Evolutionary conservation across 306 rosid species (phyloP).

Genomic region (Coriaria nepalensis): DNA sequence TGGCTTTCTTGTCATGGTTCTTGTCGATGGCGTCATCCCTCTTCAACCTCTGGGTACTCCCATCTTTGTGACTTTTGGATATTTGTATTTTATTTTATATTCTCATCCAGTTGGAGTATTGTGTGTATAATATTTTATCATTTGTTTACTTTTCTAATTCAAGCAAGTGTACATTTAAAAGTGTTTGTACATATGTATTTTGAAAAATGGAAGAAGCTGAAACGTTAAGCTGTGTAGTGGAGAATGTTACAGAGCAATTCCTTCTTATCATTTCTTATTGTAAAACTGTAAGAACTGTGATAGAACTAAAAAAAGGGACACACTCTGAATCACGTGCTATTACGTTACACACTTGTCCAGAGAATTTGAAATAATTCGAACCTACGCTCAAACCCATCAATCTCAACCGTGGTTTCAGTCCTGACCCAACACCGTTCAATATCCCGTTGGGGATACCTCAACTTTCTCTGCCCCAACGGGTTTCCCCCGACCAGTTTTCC

Average conservation of each 20-base stretch:
- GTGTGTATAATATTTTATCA: neutral
- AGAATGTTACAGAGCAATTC: no score
- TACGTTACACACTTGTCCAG: no score
- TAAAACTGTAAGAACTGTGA: no score
- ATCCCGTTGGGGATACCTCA: conserved; percentile 59
- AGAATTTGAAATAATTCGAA: no score
- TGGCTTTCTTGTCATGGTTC: conserved; percentile 74
- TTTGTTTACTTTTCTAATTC: no score
- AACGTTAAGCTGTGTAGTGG: no score
- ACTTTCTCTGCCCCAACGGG: conserved; percentile 38
- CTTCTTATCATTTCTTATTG: no score
- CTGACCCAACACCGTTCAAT: conserved; percentile 64
- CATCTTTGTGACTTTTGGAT: conserved; percentile 35
- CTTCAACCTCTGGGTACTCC: conserved; percentile 66
- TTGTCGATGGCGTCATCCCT: conserved; percentile 51
- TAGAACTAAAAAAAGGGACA: no score
- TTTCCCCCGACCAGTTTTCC: conserved; percentile 41
- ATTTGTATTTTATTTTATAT: neutral
- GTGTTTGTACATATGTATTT: neutral
- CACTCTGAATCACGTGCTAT: no score
- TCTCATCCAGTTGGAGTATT: neutral
- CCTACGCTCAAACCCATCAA: conserved; percentile 5
- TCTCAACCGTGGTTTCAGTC: conserved; percentile 32
- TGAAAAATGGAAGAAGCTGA: no score
- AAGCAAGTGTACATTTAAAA: neutral